phyloP scores from a whole-genome alignment of 2,329 filamentous ascomycete species.

The Sporothrix pallida region DNA sequence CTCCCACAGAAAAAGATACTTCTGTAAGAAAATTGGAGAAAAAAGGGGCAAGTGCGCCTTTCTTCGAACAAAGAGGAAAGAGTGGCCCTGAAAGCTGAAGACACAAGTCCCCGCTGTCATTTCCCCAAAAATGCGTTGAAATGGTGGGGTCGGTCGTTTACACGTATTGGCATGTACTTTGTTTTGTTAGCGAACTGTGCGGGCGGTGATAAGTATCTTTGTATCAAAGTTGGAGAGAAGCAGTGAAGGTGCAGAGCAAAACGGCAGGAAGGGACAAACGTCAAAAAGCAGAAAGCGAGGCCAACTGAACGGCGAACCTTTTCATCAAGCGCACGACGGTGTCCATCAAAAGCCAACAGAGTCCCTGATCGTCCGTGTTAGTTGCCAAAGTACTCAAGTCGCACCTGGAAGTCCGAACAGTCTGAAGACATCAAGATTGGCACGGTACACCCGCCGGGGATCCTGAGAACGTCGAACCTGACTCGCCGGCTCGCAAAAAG shows the following conservation, averaged over 20 bases:
- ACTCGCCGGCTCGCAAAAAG: conserved; percentile 1
- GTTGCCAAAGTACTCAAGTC: neutral
- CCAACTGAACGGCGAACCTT: neutral
- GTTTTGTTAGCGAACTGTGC: neutral
- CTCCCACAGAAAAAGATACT: neutral
- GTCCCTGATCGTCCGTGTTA: neutral
- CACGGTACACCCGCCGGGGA: neutral
- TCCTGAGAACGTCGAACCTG: too few species aligned
- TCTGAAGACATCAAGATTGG: neutral
- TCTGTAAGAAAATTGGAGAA: neutral
- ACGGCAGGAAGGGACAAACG: neutral
- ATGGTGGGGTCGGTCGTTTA: conserved; percentile 28
- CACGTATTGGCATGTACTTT: neutral
- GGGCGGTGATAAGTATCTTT: neutral
- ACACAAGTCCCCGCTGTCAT: conserved; percentile 11
- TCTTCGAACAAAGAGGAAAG: neutral
- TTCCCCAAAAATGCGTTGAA: neutral
- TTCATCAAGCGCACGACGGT: conserved; percentile 1
- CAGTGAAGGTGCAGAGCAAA: neutral
- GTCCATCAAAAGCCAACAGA: neutral
- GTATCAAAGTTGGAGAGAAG: neutral
- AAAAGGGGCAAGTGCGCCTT: conserved; percentile 16
- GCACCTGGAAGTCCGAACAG: conserved; percentile 4
- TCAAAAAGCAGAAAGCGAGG: too few species aligned
- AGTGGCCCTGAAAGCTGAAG: neutral